These are phyloP conservation scores for Fusarium sulawesiense DNA, from an alignment of 2,329 filamentous ascomycete genomes.

Conservation along the genomic window DNA sequence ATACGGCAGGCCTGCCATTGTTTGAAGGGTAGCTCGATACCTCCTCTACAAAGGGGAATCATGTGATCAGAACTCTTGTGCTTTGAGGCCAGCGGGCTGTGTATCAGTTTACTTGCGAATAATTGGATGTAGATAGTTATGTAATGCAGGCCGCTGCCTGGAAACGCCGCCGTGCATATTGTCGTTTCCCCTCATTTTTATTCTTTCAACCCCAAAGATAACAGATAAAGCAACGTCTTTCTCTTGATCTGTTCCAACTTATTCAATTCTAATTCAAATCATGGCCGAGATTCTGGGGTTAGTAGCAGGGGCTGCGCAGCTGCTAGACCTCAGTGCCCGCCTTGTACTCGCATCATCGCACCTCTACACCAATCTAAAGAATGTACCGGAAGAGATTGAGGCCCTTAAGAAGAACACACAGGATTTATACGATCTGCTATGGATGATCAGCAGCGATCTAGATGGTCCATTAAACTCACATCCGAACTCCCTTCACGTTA, in stretches of 20 bases:
- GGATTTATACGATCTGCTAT: rapidly evolving
- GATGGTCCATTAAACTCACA: rapidly evolving
- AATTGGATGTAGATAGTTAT: neutral
- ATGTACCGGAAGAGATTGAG: neutral
- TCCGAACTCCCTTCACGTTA: neutral
- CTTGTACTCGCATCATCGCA: neutral
- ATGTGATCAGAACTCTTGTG: neutral
- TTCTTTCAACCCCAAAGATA: neutral
- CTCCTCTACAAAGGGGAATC: neutral
- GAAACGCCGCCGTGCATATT: rapidly evolving
- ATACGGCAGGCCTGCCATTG: rapidly evolving
- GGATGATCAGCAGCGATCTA: neutral
- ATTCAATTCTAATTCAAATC: no score
- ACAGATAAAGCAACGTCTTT: no score
- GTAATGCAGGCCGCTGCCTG: neutral
- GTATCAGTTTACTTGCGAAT: neutral
- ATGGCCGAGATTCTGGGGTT: neutral
- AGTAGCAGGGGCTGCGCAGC: neutral
- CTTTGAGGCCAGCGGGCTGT: neutral
- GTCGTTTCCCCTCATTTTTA: neutral
- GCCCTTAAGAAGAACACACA: rapidly evolving
- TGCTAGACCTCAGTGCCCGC: neutral
- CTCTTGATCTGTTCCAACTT: no score
- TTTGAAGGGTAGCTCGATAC: neutral
- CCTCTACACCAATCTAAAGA: rapidly evolving